A percentile compares a stretch with the other conserved stretches of the same genome.
Conservation (phyloP, 148 eudicot species). For the Nepenthes gracilis region DNA sequence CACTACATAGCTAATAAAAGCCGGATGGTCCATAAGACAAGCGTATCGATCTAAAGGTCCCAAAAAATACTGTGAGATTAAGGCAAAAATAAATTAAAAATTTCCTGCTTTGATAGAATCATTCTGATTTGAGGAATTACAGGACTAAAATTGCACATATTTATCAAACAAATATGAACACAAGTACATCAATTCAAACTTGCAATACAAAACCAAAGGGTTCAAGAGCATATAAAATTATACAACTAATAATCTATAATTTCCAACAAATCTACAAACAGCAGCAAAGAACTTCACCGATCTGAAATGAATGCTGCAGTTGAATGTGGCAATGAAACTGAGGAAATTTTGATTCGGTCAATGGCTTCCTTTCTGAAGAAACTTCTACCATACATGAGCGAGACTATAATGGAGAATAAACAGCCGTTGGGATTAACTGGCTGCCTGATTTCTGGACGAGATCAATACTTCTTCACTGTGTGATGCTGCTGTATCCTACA, state of each 20-base stretch:
- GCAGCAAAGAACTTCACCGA: background rate
- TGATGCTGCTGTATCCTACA: slow-evolving; percentile 9
- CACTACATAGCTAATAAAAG: no score
- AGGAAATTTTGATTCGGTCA: slow-evolving; percentile 7
- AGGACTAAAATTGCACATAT: slow-evolving; percentile 9
- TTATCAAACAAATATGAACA: slow-evolving; percentile 12
- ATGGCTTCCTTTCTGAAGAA: slow-evolving; percentile 7
- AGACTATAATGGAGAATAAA: slow-evolving; percentile 9
- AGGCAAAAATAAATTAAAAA: no score
- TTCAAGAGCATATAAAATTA: slow-evolving; percentile 22
- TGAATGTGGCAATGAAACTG: background rate
- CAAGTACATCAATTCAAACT: slow-evolving; percentile 17
- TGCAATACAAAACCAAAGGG: slow-evolving; percentile 11
- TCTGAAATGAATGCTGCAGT: background rate
- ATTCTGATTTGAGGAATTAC: no score
- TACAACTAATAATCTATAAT: slow-evolving; percentile 14
- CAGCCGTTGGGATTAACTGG: slow-evolving; percentile 14
- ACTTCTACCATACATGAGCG: slow-evolving; percentile 33
- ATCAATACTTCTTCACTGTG: background rate
- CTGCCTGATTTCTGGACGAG: background rate
- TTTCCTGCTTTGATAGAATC: background rate
- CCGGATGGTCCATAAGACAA: no score
- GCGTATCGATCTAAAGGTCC: no score
- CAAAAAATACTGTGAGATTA: no score
- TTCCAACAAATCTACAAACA: slow-evolving; percentile 17